Percentiles rank a stretch among this genome's conserved stretches.
phyloP scores from a whole-genome alignment of 352 stramenopile species.

The Globisporangium barbulae region DNA sequence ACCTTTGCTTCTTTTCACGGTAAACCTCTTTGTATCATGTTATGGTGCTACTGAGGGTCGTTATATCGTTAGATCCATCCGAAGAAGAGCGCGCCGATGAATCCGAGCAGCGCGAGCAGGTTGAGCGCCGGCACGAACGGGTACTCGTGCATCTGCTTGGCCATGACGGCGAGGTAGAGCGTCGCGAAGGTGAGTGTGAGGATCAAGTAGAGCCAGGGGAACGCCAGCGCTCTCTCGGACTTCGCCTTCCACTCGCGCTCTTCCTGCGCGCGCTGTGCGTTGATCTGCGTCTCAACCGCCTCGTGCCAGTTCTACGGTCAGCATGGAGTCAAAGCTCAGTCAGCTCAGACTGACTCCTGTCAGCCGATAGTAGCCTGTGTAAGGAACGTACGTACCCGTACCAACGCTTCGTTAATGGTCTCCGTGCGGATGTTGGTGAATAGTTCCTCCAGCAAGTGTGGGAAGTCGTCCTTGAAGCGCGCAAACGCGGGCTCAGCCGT shows the following conservation, averaged over 20 bases:
- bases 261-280: slow-evolving; percentile 25
- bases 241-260: slow-evolving; percentile 27
- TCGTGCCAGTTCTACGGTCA: slow-evolving; percentile 39
- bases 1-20: background rate
- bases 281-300: slow-evolving; percentile 21
- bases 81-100: slow-evolving; percentile 34
- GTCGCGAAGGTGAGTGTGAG: slow-evolving; percentile 47
- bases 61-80: slow-evolving; percentile 24
- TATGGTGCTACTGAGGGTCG: background rate
- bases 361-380: background rate
- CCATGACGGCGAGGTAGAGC: slow-evolving; percentile 55
- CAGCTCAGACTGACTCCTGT: background rate
- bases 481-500: slow-evolving; percentile 22
- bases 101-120: slow-evolving; percentile 32
- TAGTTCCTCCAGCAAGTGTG: slow-evolving; percentile 43
- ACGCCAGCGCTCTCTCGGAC: slow-evolving; percentile 18
- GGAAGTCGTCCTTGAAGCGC: slow-evolving; percentile 30
- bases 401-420: slow-evolving; percentile 24
- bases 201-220: slow-evolving; percentile 55
- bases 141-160: slow-evolving; percentile 41
- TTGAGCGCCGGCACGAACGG: slow-evolving; percentile 54
- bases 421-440: slow-evolving; percentile 30
- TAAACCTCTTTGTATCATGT: slow-evolving; percentile 6
- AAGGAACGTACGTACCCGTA: slow-evolving; percentile 28
- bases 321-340: background rate